These are phyloP conservation scores for Trypanosoma melophagium DNA, from an alignment of 208 protist genomes.

Conservation along the genomic window DNA sequence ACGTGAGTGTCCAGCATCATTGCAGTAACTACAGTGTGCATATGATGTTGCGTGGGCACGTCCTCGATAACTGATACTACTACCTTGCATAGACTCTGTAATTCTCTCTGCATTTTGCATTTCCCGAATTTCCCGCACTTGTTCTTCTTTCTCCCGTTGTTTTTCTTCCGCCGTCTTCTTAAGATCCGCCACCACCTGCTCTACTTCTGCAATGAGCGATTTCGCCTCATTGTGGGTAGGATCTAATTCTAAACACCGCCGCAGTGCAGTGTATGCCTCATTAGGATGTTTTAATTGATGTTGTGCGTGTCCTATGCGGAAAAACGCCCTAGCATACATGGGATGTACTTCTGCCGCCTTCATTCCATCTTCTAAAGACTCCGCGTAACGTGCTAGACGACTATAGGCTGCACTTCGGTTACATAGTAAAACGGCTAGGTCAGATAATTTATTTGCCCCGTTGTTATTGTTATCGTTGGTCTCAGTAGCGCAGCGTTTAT, in stretches of 20 bases:
- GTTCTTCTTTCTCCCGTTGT: constrained; percentile 34
- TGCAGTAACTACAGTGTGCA: constrained; percentile 83
- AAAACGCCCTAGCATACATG: constrained; percentile 72
- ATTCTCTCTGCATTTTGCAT: constrained; percentile 37
- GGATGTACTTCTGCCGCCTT: constrained; percentile 45
- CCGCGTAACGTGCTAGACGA: constrained; percentile 38
- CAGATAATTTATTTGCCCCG: not conserved
- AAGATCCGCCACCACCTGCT: constrained; percentile 32
- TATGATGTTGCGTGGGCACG: constrained; percentile 58
- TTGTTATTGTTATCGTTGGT: constrained; percentile 5
- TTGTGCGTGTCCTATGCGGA: constrained; percentile 61
- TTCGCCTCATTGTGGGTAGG: constrained; percentile 47
- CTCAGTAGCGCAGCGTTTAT: constrained; percentile 24
- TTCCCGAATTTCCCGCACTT: constrained; percentile 41
- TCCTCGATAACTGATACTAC: constrained; percentile 18
- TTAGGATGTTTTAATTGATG: constrained; percentile 44
- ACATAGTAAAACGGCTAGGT: constrained; percentile 49
- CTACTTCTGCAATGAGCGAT: constrained; percentile 45
- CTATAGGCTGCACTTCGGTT: constrained; percentile 81
- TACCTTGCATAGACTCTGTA: constrained; percentile 7
- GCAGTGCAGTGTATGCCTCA: constrained; percentile 53
- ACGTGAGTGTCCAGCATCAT: constrained; percentile 70
- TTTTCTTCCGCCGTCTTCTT: constrained; percentile 54
- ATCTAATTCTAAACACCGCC: constrained; percentile 58
- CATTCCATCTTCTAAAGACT: constrained; percentile 62